phyloP scores from a whole-genome alignment of 108 stramenopile species.

The Skeletonema costatum region DNA sequence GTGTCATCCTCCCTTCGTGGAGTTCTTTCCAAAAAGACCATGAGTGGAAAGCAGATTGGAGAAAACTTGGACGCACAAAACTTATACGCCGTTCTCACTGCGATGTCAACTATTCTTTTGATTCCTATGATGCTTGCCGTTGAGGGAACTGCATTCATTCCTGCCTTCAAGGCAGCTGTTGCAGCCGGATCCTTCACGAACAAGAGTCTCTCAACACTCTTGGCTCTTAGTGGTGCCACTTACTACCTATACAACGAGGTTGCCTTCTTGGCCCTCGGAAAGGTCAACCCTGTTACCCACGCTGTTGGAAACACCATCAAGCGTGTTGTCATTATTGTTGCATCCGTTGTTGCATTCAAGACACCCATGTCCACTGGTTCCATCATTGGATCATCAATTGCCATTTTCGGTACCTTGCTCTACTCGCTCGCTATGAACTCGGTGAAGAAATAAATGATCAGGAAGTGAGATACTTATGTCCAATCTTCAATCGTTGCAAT shows the following conservation, averaged over 20 bases:
- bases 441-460: slow-evolving; percentile 60
- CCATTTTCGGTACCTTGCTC: slow-evolving; percentile 91
- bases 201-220: slow-evolving; percentile 58
- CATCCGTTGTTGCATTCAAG: slow-evolving; percentile 95
- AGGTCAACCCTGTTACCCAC: slow-evolving; percentile 95
- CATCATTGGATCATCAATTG: slow-evolving; percentile 91
- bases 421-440: slow-evolving; percentile 97
- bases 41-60: slow-evolving; percentile 93
- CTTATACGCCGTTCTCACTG: slow-evolving; percentile 96
- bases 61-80: slow-evolving; percentile 98
- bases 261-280: slow-evolving; percentile 96
- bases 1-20: slow-evolving; percentile 95
- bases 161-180: slow-evolving; percentile 80
- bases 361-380: slow-evolving; percentile 95
- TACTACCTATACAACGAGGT: slow-evolving; percentile 99
- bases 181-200: slow-evolving; percentile 77
- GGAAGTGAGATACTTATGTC: background rate
- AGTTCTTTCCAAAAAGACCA: slow-evolving; percentile 94
- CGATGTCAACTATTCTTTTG: slow-evolving; percentile 90
- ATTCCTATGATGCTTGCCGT: slow-evolving; percentile 90
- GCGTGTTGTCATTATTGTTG: slow-evolving; percentile 98
- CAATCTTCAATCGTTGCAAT: background rate
- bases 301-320: slow-evolving; percentile 99
- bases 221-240: slow-evolving; percentile 69
- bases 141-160: slow-evolving; percentile 90